A percentile compares a stretch with the other conserved stretches of the same genome.
phyloP scores from a whole-genome alignment of 208 protist species.

The Wallacemonas collosoma region DNA sequence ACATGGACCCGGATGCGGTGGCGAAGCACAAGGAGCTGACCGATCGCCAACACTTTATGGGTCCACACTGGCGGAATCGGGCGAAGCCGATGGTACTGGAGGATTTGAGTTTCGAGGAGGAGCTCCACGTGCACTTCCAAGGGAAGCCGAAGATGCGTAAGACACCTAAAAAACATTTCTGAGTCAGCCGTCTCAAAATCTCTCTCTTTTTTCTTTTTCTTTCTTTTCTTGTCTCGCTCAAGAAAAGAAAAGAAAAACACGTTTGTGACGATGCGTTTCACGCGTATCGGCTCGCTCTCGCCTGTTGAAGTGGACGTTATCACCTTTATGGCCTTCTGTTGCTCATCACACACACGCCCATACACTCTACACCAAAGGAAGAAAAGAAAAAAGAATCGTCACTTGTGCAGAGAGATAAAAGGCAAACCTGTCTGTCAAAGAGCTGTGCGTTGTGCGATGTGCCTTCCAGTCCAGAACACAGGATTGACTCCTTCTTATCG shows the following conservation, averaged over 20 bases:
- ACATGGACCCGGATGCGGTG: conserved; percentile 89
- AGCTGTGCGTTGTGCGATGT: no score
- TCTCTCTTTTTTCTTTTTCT: conserved; percentile 1
- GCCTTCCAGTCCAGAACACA: no score
- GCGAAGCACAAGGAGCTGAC: conserved; percentile 87
- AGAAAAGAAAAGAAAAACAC: not conserved
- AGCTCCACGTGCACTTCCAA: conserved; percentile 88
- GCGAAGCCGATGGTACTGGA: conserved; percentile 83
- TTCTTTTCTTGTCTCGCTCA: not conserved
- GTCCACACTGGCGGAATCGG: conserved; percentile 83
- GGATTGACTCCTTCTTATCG: no score
- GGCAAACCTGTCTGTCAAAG: no score
- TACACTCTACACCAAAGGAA: no score
- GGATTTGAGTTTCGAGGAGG: conserved; percentile 90
- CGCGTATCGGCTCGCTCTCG: no score
- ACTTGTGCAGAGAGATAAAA: no score
- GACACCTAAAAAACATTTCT: conserved; percentile 90
- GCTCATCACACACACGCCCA: no score
- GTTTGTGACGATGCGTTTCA: no score
- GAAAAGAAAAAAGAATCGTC: no score
- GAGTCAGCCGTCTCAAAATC: not conserved
- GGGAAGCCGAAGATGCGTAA: conserved; percentile 88
- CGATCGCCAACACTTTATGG: conserved; percentile 87
- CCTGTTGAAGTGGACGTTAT: no score
- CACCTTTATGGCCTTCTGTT: no score